These are phyloP conservation scores for Annona cherimola DNA, from an alignment of 164 flowering plant species.

Conservation along the genomic window DNA sequence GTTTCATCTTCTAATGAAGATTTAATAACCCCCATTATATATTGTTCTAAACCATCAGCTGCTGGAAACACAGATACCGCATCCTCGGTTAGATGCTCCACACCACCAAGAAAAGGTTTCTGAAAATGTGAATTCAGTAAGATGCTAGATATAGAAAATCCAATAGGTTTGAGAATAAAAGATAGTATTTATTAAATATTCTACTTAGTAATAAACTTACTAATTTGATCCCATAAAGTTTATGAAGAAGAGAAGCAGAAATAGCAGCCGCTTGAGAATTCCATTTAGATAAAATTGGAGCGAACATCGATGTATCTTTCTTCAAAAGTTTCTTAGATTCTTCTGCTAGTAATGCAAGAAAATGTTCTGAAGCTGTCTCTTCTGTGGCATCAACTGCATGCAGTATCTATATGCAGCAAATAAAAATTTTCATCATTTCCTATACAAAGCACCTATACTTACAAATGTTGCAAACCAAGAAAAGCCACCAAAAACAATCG, in stretches of 20 bases:
- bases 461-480: neutral
- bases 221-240: constrained; percentile 83
- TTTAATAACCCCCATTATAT: constrained; percentile 46
- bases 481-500: neutral
- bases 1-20: constrained; percentile 57
- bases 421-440: neutral
- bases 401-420: constrained; percentile 39
- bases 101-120: constrained; percentile 90
- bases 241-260: constrained; percentile 84
- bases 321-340: constrained; percentile 66
- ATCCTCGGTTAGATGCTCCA: constrained; percentile 93
- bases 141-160: neutral
- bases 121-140: constrained; percentile 29
- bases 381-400: constrained; percentile 55
- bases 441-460: too few relatives aligned
- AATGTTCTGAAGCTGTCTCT: constrained; percentile 56
- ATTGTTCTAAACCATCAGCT: constrained; percentile 84
- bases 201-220: constrained; percentile 33
- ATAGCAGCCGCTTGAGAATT: constrained; percentile 63
- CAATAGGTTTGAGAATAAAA: constrained; percentile 1
- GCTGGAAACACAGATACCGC: constrained; percentile 87
- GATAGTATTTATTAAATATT: neutral
- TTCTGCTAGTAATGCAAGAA: constrained; percentile 77
- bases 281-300: constrained; percentile 72
- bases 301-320: constrained; percentile 54